Conservation (phyloP, 345 rosid genomes). For the Citrus mangshanensis region DNA sequence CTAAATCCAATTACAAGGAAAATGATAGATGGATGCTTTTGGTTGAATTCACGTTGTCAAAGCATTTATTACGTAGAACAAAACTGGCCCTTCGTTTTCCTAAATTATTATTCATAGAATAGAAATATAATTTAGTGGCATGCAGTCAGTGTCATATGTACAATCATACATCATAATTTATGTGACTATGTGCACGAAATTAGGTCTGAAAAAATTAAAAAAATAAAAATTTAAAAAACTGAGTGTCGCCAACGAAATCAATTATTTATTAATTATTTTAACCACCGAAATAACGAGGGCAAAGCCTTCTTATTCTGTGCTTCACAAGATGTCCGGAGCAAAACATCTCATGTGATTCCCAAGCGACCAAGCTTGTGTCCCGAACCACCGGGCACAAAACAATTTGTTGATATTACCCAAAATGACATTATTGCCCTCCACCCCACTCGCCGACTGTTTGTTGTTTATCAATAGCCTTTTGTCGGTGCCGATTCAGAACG, state of each 20-base stretch:
- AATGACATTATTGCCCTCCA: conserved; percentile 5
- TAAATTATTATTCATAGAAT: too few relatives aligned
- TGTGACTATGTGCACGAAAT: fast-evolving
- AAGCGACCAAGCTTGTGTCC: background rate
- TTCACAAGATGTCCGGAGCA: background rate
- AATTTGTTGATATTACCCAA: background rate
- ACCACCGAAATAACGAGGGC: background rate
- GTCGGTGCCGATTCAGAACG: conserved; percentile 17
- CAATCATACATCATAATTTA: too few relatives aligned
- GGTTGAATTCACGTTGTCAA: too few relatives aligned
- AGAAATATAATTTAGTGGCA: too few relatives aligned
- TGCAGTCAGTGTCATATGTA: too few relatives aligned
- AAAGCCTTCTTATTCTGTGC: background rate
- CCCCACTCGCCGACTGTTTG: background rate
- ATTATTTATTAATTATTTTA: background rate
- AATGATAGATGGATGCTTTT: too few relatives aligned
- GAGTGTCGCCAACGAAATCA: background rate
- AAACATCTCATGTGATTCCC: background rate
- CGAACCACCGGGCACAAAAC: background rate
- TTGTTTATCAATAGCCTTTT: background rate
- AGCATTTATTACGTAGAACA: too few relatives aligned
- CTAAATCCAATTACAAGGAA: too few relatives aligned
- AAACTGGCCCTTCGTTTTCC: too few relatives aligned
- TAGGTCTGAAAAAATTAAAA: too few relatives aligned
- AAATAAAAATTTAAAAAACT: too few relatives aligned